Evolutionary conservation across 2,329 filamentous ascomycete genomes (phyloP), one percentile per base, ranked within the genome.

Genomic region (Phaeomoniella chlamydospora): DNA sequence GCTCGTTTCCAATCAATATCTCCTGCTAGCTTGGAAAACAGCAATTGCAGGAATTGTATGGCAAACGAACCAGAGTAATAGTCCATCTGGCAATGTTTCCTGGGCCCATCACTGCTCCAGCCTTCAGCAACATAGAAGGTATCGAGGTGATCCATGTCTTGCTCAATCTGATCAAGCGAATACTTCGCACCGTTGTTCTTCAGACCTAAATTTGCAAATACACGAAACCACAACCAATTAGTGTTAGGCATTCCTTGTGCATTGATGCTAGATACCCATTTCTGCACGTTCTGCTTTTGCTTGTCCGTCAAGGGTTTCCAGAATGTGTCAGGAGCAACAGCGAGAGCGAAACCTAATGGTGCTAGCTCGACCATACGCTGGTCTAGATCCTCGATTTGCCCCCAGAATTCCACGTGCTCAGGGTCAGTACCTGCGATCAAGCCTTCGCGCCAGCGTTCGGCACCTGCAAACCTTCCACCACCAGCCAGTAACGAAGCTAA

Each of bases 321-420:
- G 39, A 85, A 69, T 45, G 51, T 66, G 62, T 53, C 58, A 17
- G 67, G 64, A 19, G 76, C 79, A 36, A 85, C 76, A 18, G 79
- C 80, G 36, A 88, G 62, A 1, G 80, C 73, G 48, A 75, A 87
- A 1, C 81, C 82, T 39, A 87, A 66, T 1, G 81, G 80, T 50
- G 80, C 86, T 68, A 85, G 83, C 53, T 88, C 82, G 2, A 87
- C 82, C 82, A 87, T 87, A 16, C 81, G 65, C 61, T 87, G 81
- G 49, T 87, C 82, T 39, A 78, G 75, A 49, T 86, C 80, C 44
- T 75, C 68, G 43, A 82, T 79, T 38, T 72, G 75, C 0, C 80
- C 81, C 81, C 81, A 88, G 49, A 77, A 87, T 55, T 86, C 81
- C 0, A 71, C 65, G 39, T 62, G 72, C 31, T 74, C 64, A 0